Percentiles rank a stretch among this genome's conserved stretches.
Evolutionary conservation across 192 early-diverging fungal species (phyloP).

Genomic region (Kappamyces sp.): DNA sequence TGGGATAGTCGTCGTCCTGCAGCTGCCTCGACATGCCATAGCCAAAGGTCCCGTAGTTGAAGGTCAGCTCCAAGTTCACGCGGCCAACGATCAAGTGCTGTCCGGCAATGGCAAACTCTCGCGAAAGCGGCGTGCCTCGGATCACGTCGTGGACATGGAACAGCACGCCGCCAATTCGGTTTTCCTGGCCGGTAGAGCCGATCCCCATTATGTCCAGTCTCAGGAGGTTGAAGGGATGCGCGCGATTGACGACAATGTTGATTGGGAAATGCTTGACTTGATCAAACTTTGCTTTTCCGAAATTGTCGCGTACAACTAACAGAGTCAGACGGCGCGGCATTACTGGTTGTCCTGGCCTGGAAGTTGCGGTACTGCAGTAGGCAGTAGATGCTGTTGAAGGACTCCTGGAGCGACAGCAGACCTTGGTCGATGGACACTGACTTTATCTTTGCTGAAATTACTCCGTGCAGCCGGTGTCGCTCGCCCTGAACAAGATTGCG

Average conservation of each 20-base stretch:
- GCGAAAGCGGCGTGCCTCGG: constrained; percentile 3
- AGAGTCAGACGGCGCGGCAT: not conserved
- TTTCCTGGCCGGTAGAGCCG: constrained; percentile 5
- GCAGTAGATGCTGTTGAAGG: not conserved
- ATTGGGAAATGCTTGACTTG: constrained; percentile 41
- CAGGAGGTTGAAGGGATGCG: constrained; percentile 40
- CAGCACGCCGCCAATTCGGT: constrained; percentile 25
- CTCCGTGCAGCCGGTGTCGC: not conserved
- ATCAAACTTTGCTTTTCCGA: constrained; percentile 25
- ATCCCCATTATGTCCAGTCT: constrained; percentile 23
- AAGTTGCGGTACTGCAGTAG: not conserved
- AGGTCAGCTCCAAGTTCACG: constrained; percentile 42
- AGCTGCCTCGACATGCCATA: constrained; percentile 41
- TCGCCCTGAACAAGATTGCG: too few species aligned
- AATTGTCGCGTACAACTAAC: constrained; percentile 6
- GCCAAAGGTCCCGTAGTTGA: constrained; percentile 44
- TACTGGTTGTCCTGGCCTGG: not conserved
- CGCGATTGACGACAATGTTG: constrained; percentile 21
- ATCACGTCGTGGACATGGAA: constrained; percentile 49
- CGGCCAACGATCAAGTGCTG: constrained; percentile 33
- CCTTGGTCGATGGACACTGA: constrained; percentile 5
- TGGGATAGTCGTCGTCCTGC: constrained; percentile 25
- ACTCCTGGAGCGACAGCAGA: not conserved
- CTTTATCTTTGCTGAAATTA: constrained; percentile 7
- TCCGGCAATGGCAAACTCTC: constrained; percentile 20